Evolutionary conservation across 2,329 filamentous ascomycete species (phyloP).

Genomic region (Xylaria sp.): DNA sequence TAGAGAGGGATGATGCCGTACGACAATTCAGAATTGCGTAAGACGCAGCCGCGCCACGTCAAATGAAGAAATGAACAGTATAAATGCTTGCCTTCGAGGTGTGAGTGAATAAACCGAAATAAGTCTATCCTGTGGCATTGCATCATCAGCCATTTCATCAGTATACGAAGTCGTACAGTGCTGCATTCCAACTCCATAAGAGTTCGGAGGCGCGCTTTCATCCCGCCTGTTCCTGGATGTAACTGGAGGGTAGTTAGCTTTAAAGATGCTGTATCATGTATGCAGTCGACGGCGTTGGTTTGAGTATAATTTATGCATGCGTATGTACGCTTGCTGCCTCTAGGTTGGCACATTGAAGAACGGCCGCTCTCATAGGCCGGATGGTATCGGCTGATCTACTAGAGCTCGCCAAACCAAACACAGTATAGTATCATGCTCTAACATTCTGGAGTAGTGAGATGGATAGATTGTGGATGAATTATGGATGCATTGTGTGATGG

Average conservation of each 20-base stretch:
- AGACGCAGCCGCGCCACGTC: slow-evolving; percentile 10
- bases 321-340: slow-evolving; percentile 6
- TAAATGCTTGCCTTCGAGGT: not conserved
- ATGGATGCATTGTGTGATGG: no score
- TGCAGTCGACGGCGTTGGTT: not conserved
- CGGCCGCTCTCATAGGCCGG: not conserved
- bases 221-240: not conserved
- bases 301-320: not conserved
- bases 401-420: not conserved
- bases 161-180: not conserved
- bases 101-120: not conserved
- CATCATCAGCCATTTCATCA: not conserved
- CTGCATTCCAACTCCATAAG: not conserved
- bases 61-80: not conserved
- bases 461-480: no score
- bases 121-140: not conserved
- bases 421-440: not conserved
- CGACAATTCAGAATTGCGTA: slow-evolving; percentile 20
- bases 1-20: not conserved
- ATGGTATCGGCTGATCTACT: not conserved
- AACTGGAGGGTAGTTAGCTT: not conserved
- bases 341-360: not conserved
- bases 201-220: not conserved
- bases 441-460: not conserved
- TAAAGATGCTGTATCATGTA: not conserved